These are phyloP conservation scores for Macrotyloma uniflorum DNA, from an alignment of 306 rosid genomes.

Conservation along the genomic window DNA sequence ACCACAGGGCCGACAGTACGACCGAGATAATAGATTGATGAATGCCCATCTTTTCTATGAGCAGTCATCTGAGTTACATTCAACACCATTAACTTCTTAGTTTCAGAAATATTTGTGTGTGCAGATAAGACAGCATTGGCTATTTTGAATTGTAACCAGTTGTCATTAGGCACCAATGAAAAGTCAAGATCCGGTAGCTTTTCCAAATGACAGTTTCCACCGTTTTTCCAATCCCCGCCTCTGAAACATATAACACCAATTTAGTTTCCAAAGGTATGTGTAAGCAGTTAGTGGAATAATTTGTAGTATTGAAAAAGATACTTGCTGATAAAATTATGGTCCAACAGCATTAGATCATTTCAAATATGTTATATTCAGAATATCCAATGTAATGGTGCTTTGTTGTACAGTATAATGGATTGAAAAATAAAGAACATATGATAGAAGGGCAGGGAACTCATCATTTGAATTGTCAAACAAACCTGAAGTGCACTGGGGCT, in stretches of 20 bases:
- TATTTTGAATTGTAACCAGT: conserved; percentile 60
- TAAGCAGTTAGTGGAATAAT: not conserved
- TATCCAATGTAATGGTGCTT: not conserved
- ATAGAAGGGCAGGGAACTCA: not conserved
- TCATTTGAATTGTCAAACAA: conserved; percentile 26
- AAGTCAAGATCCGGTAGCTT: conserved; percentile 77
- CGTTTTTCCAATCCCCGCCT: conserved; percentile 89
- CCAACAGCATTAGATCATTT: not conserved
- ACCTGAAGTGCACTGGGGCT: conserved; percentile 95
- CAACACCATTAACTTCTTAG: conserved; percentile 50
- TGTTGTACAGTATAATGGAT: not conserved
- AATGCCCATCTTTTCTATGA: conserved; percentile 86
- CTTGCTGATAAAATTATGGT: too few relatives aligned
- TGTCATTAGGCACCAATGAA: conserved; percentile 59
- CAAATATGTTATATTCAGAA: not conserved
- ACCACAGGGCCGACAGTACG: conserved; percentile 46
- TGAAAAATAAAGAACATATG: not conserved
- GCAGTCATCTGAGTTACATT: conserved; percentile 73
- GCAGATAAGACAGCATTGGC: conserved; percentile 60
- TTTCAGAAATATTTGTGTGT: conserved; percentile 33
- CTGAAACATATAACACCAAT: conserved; percentile 41
- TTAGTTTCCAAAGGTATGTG: conserved; percentile 13
- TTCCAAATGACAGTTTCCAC: conserved; percentile 83
- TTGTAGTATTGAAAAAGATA: not conserved
- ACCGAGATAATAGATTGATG: conserved; percentile 68